Evolutionary conservation across 768 basidiomycete genomes (phyloP).

Genomic region (Hygrophorus pudorinus): DNA sequence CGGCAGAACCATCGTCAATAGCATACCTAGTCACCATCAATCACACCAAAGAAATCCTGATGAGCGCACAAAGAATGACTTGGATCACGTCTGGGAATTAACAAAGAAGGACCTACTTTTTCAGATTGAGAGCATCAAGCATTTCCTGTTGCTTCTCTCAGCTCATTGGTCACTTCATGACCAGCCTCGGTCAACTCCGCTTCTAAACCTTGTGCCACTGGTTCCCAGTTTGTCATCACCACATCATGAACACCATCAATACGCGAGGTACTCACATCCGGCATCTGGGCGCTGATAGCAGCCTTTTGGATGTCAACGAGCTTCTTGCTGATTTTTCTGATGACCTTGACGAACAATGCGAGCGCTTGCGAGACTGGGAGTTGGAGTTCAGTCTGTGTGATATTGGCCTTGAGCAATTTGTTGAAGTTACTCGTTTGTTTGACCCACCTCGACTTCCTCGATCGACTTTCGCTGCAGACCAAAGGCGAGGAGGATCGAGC

Average conservation of each 20-base stretch:
- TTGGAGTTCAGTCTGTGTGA: slow-evolving; percentile 60
- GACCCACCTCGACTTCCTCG: slow-evolving; percentile 76
- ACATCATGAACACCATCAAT: too few species aligned
- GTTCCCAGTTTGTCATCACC: too few species aligned
- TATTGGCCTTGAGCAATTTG: slow-evolving; percentile 1
- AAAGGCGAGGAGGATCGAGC: slow-evolving; percentile 80
- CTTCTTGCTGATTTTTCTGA: too few species aligned
- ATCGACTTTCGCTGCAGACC: slow-evolving; percentile 84
- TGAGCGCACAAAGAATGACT: slow-evolving; percentile 5
- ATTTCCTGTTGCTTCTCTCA: slow-evolving; percentile 77
- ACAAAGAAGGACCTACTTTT: slow-evolving; percentile 59
- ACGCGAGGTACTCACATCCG: too few species aligned
- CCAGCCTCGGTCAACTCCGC: too few species aligned
- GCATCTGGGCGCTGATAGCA: too few species aligned
- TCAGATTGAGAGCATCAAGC: slow-evolving; percentile 80
- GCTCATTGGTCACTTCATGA: too few species aligned
- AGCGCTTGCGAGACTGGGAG: slow-evolving; percentile 81
- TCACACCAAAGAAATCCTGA: slow-evolving; percentile 12
- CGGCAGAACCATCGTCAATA: slow-evolving; percentile 57
- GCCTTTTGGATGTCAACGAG: too few species aligned
- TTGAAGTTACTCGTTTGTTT: not conserved
- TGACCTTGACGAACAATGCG: too few species aligned
- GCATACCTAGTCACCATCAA: slow-evolving; percentile 41
- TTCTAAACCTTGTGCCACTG: too few species aligned
- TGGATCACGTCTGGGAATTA: slow-evolving; percentile 1